Conservation (phyloP, 2,329 filamentous ascomycete genomes). For the Pseudogymnoascus sp. region DNA sequence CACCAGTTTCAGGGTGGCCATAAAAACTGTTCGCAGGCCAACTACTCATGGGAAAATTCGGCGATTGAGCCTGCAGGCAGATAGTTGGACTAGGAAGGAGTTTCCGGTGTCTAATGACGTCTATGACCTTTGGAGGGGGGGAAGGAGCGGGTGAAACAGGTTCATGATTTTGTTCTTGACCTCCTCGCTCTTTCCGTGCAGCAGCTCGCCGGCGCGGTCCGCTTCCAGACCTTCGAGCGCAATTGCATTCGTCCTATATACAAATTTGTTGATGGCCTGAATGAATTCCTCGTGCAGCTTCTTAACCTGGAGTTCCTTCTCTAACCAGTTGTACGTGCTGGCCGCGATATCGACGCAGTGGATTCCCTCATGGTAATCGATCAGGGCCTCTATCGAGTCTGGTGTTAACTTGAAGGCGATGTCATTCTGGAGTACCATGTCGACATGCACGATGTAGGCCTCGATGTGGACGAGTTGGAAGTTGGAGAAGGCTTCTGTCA, state of each 20-base stretch:
- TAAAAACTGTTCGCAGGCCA: too few relatives aligned
- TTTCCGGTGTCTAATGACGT: too few relatives aligned
- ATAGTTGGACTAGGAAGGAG: too few relatives aligned
- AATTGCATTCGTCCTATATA: slow-evolving; percentile 81
- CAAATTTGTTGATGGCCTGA: slow-evolving; percentile 94
- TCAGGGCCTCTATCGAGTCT: slow-evolving; percentile 86
- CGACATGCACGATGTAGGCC: slow-evolving; percentile 97
- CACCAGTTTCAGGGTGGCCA: too few relatives aligned
- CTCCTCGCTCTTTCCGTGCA: slow-evolving; percentile 85
- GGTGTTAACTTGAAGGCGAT: slow-evolving; percentile 96
- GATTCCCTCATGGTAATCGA: slow-evolving; percentile 94
- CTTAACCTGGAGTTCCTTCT: slow-evolving; percentile 94
- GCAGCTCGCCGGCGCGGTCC: slow-evolving; percentile 87
- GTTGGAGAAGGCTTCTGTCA: slow-evolving; percentile 84
- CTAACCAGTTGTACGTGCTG: slow-evolving; percentile 87
- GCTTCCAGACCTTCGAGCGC: slow-evolving; percentile 95
- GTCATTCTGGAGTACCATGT: slow-evolving; percentile 97
- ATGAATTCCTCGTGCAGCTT: slow-evolving; percentile 96
- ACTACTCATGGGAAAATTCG: too few relatives aligned
- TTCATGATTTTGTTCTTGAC: slow-evolving; percentile 81
- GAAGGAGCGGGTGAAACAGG: slow-evolving; percentile 79
- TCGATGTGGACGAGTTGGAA: slow-evolving; percentile 90
- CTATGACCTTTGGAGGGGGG: slow-evolving; percentile 25
- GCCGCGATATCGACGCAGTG: slow-evolving; percentile 87
- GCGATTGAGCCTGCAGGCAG: too few relatives aligned